Conservation (phyloP, 1,139 yeast species). For the Candida glucosophila region DNA sequence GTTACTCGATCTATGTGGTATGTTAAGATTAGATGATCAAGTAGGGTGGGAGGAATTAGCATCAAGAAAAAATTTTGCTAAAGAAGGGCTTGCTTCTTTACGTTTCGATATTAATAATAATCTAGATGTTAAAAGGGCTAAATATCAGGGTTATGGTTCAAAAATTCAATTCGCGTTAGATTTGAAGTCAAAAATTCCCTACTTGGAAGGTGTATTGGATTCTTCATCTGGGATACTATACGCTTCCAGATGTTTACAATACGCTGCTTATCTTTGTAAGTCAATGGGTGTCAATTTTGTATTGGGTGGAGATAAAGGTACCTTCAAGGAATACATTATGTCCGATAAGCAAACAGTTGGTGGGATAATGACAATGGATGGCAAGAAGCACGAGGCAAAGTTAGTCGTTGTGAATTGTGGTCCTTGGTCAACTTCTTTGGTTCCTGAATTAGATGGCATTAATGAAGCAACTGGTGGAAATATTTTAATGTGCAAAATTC, state of each 20-base stretch:
- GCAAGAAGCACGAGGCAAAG: slow-evolving; percentile 16
- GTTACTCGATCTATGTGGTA: slow-evolving; percentile 16
- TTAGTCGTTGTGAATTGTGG: slow-evolving; percentile 29
- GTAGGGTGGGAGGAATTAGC: slow-evolving; percentile 11
- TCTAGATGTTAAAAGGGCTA: slow-evolving; percentile 14
- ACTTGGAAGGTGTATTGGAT: slow-evolving; percentile 17
- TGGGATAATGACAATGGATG: slow-evolving; percentile 23
- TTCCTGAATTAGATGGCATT: slow-evolving; percentile 22
- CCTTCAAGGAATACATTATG: slow-evolving; percentile 10
- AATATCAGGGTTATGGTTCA: slow-evolving; percentile 10
- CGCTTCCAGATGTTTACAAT: slow-evolving; percentile 22
- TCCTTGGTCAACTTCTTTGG: slow-evolving; percentile 29
- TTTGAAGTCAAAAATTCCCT: slow-evolving; percentile 1
- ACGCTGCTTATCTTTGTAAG: slow-evolving; percentile 14
- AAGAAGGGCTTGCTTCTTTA: slow-evolving; percentile 14
- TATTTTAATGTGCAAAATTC: slow-evolving; percentile 14
- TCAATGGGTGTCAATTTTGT: slow-evolving; percentile 20
- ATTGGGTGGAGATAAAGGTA: slow-evolving; percentile 12
- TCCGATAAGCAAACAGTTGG: slow-evolving; percentile 8
- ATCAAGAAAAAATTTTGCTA: slow-evolving; percentile 9
- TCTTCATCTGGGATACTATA: slow-evolving; percentile 24
- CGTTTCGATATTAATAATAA: slow-evolving; percentile 16
- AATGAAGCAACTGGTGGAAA: slow-evolving; percentile 28
- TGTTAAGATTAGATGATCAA: slow-evolving; percentile 13
- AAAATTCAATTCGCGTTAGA: slow-evolving; percentile 1